phyloP scores from a whole-genome alignment of 805 yeast species.

The Yamadazyma nakazawae region DNA sequence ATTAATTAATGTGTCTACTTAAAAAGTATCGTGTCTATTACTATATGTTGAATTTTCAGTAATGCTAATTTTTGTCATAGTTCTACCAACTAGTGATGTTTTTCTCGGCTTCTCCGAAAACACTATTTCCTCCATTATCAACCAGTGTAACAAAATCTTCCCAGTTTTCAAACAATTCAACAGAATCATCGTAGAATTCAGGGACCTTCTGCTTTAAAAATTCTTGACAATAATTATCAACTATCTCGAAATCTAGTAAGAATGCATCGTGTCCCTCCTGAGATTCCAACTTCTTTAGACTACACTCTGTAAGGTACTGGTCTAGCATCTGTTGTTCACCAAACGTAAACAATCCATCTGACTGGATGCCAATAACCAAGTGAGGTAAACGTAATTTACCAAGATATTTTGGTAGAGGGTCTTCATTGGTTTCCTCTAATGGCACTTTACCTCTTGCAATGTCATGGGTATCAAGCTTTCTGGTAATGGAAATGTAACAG shows the following conservation, averaged over 20 bases:
- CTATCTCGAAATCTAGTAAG: constrained; percentile 79
- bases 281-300: constrained; percentile 70
- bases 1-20: no score
- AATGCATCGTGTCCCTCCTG: constrained; percentile 99
- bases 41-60: background rate
- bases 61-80: background rate
- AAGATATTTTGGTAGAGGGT: constrained; percentile 51
- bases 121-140: constrained; percentile 52
- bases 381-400: constrained; percentile 67
- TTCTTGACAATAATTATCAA: constrained; percentile 64
- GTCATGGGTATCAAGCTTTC: constrained; percentile 95
- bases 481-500: constrained; percentile 89
- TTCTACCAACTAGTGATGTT: constrained; percentile 84
- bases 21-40: background rate
- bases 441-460: constrained; percentile 68
- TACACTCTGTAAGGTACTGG: constrained; percentile 64
- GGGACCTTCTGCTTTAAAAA: constrained; percentile 60
- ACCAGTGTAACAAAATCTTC: constrained; percentile 33
- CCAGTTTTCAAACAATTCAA: constrained; percentile 44
- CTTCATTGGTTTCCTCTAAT: constrained; percentile 21
- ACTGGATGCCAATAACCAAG: constrained; percentile 80
- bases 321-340: constrained; percentile 88
- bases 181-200: constrained; percentile 50
- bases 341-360: constrained; percentile 90
- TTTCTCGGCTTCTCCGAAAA: constrained; percentile 91